Conservation (phyloP, 495 filamentous ascomycete genomes). For the Thermochaetoides thermophila region DNA sequence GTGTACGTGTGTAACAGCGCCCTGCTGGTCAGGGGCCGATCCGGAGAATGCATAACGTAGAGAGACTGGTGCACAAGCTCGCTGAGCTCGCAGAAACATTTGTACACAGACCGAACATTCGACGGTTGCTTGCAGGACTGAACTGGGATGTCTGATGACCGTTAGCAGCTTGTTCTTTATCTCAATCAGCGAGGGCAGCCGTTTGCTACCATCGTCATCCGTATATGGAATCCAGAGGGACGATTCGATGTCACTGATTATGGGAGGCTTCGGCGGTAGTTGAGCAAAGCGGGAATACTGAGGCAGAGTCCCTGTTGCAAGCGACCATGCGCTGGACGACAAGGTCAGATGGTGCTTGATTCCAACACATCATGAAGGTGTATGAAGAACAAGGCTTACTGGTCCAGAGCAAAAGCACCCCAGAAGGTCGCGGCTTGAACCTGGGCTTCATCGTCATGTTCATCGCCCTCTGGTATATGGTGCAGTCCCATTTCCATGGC, state of each 20-base stretch:
- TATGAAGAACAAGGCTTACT: slow-evolving; percentile 29
- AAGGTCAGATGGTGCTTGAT: no score
- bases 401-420: slow-evolving; percentile 55
- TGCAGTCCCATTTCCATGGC: slow-evolving; percentile 55
- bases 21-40: slow-evolving; percentile 39
- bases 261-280: slow-evolving; percentile 40
- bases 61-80: slow-evolving; percentile 52
- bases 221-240: slow-evolving; percentile 44
- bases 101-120: slow-evolving; percentile 42
- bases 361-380: background rate
- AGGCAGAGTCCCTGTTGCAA: slow-evolving; percentile 46
- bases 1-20: slow-evolving; percentile 41
- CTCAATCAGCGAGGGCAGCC: no score
- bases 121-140: slow-evolving; percentile 37
- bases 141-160: slow-evolving; percentile 30
- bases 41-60: slow-evolving; percentile 49
- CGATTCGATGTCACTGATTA: slow-evolving; percentile 39
- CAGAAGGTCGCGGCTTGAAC: slow-evolving; percentile 57
- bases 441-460: slow-evolving; percentile 38
- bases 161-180: no score
- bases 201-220: slow-evolving; percentile 41
- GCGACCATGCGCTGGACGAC: slow-evolving; percentile 51
- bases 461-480: slow-evolving; percentile 25
- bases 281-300: slow-evolving; percentile 44
- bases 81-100: slow-evolving; percentile 48